Evolutionary conservation across 2,329 filamentous ascomycete genomes (phyloP).

Genomic region (Thielaviopsis ethacetica): DNA sequence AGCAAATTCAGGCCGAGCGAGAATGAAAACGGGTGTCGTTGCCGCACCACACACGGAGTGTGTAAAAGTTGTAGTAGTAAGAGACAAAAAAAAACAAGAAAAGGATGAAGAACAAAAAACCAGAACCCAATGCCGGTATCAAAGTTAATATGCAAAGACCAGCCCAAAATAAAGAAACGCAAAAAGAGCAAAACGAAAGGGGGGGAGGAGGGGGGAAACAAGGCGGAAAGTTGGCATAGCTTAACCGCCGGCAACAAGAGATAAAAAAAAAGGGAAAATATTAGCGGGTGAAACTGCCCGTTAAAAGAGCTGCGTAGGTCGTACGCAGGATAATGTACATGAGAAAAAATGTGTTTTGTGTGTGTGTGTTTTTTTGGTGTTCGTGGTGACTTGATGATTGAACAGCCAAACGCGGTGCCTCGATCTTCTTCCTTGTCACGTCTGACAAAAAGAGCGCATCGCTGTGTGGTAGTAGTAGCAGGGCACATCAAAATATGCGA

Average conservation of each 20-base stretch:
- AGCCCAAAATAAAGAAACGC: not conserved
- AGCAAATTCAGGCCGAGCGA: not conserved
- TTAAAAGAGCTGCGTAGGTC: not conserved
- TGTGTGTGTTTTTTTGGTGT: not conserved
- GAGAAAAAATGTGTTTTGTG: not conserved
- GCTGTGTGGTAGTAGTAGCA: not conserved
- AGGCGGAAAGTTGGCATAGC: not conserved
- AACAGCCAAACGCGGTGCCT: not conserved
- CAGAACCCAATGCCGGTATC: not conserved
- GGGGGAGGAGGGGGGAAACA: not conserved
- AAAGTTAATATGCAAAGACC: not conserved
- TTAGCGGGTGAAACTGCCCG: not conserved
- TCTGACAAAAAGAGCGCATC: not conserved
- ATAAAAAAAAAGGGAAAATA: not conserved
- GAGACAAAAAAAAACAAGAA: not conserved
- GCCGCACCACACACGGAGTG: not conserved
- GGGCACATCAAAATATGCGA: not conserved
- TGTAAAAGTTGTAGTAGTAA: not conserved
- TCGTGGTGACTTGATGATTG: not conserved
- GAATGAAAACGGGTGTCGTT: not conserved
- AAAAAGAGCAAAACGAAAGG: not conserved
- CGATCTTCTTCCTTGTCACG: not conserved
- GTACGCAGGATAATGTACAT: not conserved
- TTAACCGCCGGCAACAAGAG: not conserved
- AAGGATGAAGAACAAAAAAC: not conserved